A percentile compares a stretch with the other conserved stretches of the same genome.
Evolutionary conservation across 495 filamentous ascomycete species (phyloP).

Genomic region (Achaetomiella virescens): DNA sequence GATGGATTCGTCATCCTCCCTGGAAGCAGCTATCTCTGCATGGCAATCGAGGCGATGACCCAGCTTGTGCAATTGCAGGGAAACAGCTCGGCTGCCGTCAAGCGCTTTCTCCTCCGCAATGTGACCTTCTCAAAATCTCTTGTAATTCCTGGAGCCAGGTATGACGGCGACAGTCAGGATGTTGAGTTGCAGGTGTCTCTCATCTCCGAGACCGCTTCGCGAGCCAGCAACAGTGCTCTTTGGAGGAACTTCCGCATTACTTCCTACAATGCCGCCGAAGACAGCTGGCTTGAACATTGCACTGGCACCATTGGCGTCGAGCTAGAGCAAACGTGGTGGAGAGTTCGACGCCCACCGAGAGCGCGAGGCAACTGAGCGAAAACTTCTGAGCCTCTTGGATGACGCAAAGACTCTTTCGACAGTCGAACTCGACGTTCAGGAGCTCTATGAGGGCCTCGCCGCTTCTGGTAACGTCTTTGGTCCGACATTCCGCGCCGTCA

Average conservation of each 20-base stretch:
- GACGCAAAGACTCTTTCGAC: background rate
- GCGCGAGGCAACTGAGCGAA: background rate
- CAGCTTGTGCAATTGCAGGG: constrained; percentile 19
- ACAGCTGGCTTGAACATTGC: background rate
- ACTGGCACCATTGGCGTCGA: background rate
- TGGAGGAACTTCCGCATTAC: background rate
- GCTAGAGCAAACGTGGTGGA: background rate
- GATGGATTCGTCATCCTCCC: too few relatives aligned
- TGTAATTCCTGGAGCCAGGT: background rate
- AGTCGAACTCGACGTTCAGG: too few relatives aligned
- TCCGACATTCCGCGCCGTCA: too few relatives aligned
- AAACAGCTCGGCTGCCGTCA: background rate
- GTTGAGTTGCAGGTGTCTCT: background rate
- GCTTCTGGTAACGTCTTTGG: too few relatives aligned
- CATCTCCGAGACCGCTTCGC: background rate
- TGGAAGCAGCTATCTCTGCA: constrained; percentile 2
- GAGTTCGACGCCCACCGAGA: background rate
- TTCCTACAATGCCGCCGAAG: background rate
- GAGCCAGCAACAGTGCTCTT: background rate
- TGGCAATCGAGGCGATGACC: constrained; percentile 41
- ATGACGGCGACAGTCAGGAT: background rate
- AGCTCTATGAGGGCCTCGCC: too few relatives aligned
- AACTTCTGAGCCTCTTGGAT: background rate
- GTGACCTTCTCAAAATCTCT: constrained; percentile 9
- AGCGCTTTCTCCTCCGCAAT: too few relatives aligned